phyloP scores from a whole-genome alignment of 2,329 filamentous ascomycete genomes.

The Claviceps arundinis region DNA sequence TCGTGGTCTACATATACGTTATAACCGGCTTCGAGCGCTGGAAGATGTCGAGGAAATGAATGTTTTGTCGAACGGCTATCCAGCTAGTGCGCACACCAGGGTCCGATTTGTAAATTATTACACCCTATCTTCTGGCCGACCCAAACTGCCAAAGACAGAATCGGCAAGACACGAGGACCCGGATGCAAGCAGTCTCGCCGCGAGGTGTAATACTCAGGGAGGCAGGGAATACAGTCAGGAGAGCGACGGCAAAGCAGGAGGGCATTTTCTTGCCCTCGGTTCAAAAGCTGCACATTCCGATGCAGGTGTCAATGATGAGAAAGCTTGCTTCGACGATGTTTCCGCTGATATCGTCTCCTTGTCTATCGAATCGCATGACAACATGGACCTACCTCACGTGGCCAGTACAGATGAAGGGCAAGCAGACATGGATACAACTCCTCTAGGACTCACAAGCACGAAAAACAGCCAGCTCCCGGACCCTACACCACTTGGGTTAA shows the following conservation, averaged over 20 bases:
- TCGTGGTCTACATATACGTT: constrained; percentile 53
- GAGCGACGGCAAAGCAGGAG: neutral
- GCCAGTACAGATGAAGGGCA: neutral
- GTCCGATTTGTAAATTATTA: constrained; percentile 85
- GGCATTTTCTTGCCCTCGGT: too few relatives aligned
- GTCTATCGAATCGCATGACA: neutral
- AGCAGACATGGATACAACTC: neutral
- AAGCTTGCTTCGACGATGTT: neutral
- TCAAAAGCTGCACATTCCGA: neutral
- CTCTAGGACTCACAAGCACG: neutral
- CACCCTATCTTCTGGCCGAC: constrained; percentile 65
- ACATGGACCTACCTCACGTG: neutral
- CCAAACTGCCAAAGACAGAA: constrained; percentile 29
- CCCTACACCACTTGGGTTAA: too few relatives aligned
- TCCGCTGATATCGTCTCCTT: neutral
- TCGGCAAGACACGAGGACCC: neutral
- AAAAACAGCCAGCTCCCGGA: neutral
- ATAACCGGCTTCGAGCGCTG: constrained; percentile 53
- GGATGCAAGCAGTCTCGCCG: too few relatives aligned
- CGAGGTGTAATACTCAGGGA: neutral
- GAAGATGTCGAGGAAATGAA: constrained; percentile 54
- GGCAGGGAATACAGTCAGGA: neutral
- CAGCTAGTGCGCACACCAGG: constrained; percentile 25
- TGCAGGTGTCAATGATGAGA: neutral
- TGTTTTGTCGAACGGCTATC: constrained; percentile 9